Evolutionary conservation across 129 eudicot species (phyloP), one percentile per base, ranked within the genome.

Genomic region (Helianthus tuberosus): DNA sequence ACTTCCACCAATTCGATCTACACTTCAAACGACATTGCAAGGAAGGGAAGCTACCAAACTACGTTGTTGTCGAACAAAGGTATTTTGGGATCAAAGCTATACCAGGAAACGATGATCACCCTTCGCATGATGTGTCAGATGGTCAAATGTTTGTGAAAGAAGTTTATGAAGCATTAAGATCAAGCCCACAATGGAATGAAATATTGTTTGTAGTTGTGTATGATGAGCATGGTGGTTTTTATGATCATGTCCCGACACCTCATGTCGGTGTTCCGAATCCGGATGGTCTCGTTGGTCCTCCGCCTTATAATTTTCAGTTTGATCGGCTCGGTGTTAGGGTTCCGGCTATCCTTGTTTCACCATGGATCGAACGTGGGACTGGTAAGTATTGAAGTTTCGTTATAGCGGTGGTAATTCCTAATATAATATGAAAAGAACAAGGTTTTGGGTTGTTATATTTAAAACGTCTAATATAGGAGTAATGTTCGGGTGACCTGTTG

Each of bases 161-260:
- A 69, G 93, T 93, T 20, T 93, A 93, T 17, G 98, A 93, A 71
- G 81, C 97, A 14, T 61, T 93, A 71, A 88, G 98, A 73, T 88
- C 96, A 65, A 93, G 98, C 71, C 98, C 98, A 4, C 98, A 93
- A 68, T 93, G 98, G 98, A 86, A 88, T 3, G 89, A 93, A 52
- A 90, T 86, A 11, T 64, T 93, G 57, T 88, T 93, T 75, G 60
- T 93, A 14, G 74, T 93, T 20, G 71, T 86, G 51, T 93, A 93
- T 14, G 98, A 93, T 32, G 98, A 93, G 69, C 98, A 93, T 77
- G 98, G 97, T 62, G 98, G 98, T 46, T 93, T 93, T 70, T 93
- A 90, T 70, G 98, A 93, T 71, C 98, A 93, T 75, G 97, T 93
- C 29, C 97, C 98, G 0, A 81, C 98, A 1, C 98, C 98, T 4